Base-by-base conservation (phyloP, 768 basidiomycete species). In the Pisolithus tinctorius region DNA sequence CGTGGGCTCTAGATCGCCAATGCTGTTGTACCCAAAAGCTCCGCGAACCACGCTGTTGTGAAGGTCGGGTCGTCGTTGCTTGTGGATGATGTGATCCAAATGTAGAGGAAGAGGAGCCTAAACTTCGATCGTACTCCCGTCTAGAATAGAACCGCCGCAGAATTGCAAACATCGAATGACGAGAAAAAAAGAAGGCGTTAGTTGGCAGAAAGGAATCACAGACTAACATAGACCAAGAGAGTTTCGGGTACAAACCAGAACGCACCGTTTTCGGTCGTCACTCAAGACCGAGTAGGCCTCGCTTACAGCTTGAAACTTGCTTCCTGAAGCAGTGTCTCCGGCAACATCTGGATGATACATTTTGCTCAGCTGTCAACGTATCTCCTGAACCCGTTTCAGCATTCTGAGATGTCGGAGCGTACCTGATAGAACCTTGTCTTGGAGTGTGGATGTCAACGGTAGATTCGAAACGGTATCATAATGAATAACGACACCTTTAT, bases 251-350 rank as follows among this genome's bases (percentile, higher is more conserved):
- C 20, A 6, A 8, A n/a, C 17, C 5, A 13, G 7, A 5, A 50
- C 69, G 40, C 46, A 74, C 77, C 75, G 68, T 58, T 71, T 70
- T 43, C 76, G 63, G 48, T 76, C 74, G 45, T 78, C 70, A 6
- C 73, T 70, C 7, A 78, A 63, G 17, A 76, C 54, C 1, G 70
- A 62, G 42, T 77, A 79, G 2, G 77, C 77, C 46, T 77, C 78
- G 55, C 74, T 77, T 46, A 75, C 69, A 0, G 63, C 68, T 45
- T 73, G 73, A 51, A 76, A 78, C 45, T 63, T 76, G 50, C 65
- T 61, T 49, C 66, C 69, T 1, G 76, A 68, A 3, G 53, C 43
- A 6, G 60, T 61, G 47, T 77, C 75, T 34, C 65, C 62, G 48
- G 66, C 67, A 8, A 73, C 57, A 56, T 78, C 77, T 1, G 77